phyloP scores from a whole-genome alignment of 805 yeast genomes.

The Debaryomyces tyrocola region DNA sequence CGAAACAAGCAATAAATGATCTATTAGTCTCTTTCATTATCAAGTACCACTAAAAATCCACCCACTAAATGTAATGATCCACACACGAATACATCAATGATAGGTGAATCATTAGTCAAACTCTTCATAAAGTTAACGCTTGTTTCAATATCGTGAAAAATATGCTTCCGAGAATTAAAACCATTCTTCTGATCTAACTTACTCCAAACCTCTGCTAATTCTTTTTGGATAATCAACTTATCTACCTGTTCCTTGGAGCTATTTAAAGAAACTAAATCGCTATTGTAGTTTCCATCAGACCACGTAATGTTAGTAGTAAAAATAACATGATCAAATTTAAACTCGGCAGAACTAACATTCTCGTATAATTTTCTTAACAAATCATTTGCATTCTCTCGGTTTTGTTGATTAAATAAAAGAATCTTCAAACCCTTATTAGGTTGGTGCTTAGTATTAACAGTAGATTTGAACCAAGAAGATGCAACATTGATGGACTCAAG shows the following conservation, averaged over 20 bases:
- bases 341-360: slow-evolving; percentile 33
- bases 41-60: slow-evolving; percentile 84
- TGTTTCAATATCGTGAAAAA: slow-evolving; percentile 75
- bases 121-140: slow-evolving; percentile 57
- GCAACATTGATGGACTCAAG: slow-evolving; percentile 84
- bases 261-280: slow-evolving; percentile 84
- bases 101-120: slow-evolving; percentile 35
- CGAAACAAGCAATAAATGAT: neutral
- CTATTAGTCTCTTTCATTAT: slow-evolving; percentile 36
- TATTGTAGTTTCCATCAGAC: slow-evolving; percentile 75
- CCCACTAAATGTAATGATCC: slow-evolving; percentile 96
- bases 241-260: slow-evolving; percentile 78
- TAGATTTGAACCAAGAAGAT: slow-evolving; percentile 66
- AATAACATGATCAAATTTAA: slow-evolving; percentile 69
- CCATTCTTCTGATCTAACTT: slow-evolving; percentile 30
- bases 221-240: slow-evolving; percentile 75
- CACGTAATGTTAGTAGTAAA: slow-evolving; percentile 93
- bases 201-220: slow-evolving; percentile 70
- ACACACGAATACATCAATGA: slow-evolving; percentile 78
- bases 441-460: slow-evolving; percentile 9
- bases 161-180: slow-evolving; percentile 39
- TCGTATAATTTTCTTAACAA: slow-evolving; percentile 56
- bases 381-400: slow-evolving; percentile 71
- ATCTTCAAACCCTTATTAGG: slow-evolving; percentile 39
- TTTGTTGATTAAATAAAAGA: slow-evolving; percentile 90